Conservation (phyloP, 2,329 filamentous ascomycete species). For the Chrysosporium keratinophilum region DNA sequence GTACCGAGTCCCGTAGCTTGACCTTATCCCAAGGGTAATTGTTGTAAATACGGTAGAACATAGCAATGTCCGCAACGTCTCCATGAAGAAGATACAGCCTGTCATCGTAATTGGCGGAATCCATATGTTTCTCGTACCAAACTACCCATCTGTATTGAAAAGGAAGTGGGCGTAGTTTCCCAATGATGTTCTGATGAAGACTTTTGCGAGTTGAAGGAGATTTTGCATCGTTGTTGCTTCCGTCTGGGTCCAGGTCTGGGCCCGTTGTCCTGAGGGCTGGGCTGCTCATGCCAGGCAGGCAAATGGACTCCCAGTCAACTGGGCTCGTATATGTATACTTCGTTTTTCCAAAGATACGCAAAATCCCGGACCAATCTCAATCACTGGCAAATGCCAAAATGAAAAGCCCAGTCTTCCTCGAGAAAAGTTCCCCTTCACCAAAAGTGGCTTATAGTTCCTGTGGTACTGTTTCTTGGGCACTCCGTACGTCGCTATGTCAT, state of each 20-base stretch:
- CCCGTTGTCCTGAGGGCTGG: slow-evolving; percentile 21
- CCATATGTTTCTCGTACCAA: slow-evolving; percentile 38
- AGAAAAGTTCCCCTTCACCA: no score
- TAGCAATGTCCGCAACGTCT: slow-evolving; percentile 34
- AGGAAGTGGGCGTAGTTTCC: slow-evolving; percentile 38
- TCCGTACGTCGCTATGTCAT: no score
- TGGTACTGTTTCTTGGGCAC: no score
- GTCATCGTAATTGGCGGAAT: slow-evolving; percentile 23
- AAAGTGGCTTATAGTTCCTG: no score
- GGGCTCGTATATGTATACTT: neutral
- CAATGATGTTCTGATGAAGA: slow-evolving; percentile 36
- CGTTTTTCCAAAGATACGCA: neutral
- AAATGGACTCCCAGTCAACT: neutral
- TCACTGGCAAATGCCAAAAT: neutral
- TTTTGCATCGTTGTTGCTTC: neutral
- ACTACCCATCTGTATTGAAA: slow-evolving; percentile 41
- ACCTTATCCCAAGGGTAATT: slow-evolving; percentile 68
- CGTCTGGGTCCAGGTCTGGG: slow-evolving; percentile 13
- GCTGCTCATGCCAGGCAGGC: slow-evolving; percentile 17
- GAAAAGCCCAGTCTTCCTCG: neutral
- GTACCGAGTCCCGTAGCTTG: slow-evolving; percentile 65
- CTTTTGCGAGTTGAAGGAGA: slow-evolving; percentile 25
- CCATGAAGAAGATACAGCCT: slow-evolving; percentile 32
- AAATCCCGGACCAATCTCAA: no score
- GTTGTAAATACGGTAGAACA: slow-evolving; percentile 71